These are phyloP conservation scores for Cercospora sesami DNA, from an alignment of 2,329 filamentous ascomycete genomes.

Conservation along the genomic window DNA sequence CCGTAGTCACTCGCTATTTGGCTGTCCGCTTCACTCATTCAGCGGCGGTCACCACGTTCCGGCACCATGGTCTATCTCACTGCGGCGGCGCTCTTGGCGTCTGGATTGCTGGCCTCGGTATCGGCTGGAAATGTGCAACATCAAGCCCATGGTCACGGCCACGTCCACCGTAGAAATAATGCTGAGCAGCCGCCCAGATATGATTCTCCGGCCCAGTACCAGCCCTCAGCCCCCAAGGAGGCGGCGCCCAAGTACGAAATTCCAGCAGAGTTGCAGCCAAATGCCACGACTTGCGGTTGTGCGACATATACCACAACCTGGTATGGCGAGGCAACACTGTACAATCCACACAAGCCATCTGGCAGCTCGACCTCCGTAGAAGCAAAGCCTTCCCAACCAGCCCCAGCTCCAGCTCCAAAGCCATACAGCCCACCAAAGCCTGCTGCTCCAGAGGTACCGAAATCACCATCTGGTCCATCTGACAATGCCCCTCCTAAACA, in stretches of 20 bases:
- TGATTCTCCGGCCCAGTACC: constrained; percentile 7
- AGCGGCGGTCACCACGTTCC: constrained; percentile 27
- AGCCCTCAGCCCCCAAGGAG: constrained; percentile 4
- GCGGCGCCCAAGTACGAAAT: constrained; percentile 1
- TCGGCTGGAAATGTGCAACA: constrained; percentile 23
- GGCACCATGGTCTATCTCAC: constrained; percentile 25
- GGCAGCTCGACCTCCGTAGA: constrained; percentile 7
- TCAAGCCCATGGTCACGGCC: constrained; percentile 22
- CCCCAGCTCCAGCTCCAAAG: neutral
- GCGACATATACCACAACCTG: constrained; percentile 72
- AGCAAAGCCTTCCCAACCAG: constrained; percentile 7
- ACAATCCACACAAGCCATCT: constrained; percentile 19
- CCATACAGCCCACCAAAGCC: constrained; percentile 14
- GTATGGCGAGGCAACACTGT: constrained; percentile 61
- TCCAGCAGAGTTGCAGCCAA: constrained; percentile 11
- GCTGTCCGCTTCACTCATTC: constrained; percentile 32
- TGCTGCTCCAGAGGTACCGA: neutral
- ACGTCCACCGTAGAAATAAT: constrained; percentile 22
- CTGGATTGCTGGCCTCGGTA: constrained; percentile 24
- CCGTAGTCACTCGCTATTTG: constrained; percentile 25
- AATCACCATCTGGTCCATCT: neutral
- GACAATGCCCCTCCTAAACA: neutral
- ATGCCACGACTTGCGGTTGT: constrained; percentile 59
- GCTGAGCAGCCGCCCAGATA: constrained; percentile 8
- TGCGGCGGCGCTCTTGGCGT: constrained; percentile 23